Evolutionary conservation across 2,329 filamentous ascomycete genomes (phyloP), one percentile per base, ranked within the genome.

Genomic region (Fusarium sarcochroum): DNA sequence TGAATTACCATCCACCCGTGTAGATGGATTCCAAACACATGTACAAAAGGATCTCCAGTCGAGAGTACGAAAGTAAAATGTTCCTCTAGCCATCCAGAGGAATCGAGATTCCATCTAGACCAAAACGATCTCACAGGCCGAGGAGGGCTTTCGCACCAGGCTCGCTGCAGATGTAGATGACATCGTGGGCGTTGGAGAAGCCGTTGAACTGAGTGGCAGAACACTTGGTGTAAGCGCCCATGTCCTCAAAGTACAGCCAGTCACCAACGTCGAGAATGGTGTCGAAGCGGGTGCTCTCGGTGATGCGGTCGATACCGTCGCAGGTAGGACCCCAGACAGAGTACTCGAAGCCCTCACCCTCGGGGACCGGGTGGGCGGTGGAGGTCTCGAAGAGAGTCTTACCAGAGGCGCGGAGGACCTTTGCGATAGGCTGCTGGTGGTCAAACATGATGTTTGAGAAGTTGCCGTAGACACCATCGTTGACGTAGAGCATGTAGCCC

Each of bases 401-500:
- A 66, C 85, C 80, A 63, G 86, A 84, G 20, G 86, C 83, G 70
- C 89, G 90, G 55, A 99, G 85, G 60, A 98, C 87, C 80, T 92
- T 93, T 57, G 95, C 93, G 45, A 92, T 82, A 2, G 96, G 96
- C 75, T 97, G 88, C 85, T 99, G 96, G 81, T 98, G 96, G 77
- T 98, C 96, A 79, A 98, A 99, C 85, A 98, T 97, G 86, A 98
- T 98, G 88, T 94, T 97, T 71, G 93, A 97, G 78, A 99, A 98
- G 84, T 98, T 98, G 76, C 96, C 96, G 77, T 99, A 99, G 54
- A 98, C 91, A 27, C 96, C 96, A 73, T 99, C 96, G 78, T 99
- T 99, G 79, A 98, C 84, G 80, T 99, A 99, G 46, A 98, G 83
- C 96, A 98, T 99, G 86, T 97, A 98, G 71, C 90, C 93, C 65